Base-by-base conservation (phyloP, 164 flowering plant genomes). In the Berberis thunbergii region DNA sequence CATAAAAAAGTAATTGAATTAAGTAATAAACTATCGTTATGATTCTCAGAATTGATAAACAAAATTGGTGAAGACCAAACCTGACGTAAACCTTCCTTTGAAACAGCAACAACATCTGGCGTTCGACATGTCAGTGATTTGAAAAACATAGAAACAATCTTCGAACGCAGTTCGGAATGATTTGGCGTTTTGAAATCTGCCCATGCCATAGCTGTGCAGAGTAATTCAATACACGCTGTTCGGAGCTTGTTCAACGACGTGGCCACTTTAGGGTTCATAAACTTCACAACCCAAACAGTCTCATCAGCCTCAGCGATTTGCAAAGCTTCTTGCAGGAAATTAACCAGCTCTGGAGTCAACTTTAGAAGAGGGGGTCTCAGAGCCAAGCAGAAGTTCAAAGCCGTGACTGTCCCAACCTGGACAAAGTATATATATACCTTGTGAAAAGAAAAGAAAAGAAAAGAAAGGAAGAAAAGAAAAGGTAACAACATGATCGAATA, bases 141-240 rank as follows among this genome's bases (percentile, higher is more conserved):
- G 72, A 95, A 95, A 72, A 95, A 91, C 99, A 91, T 91, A 45
- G 99, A 88, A 74, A 91, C 89, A 49, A 95, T 83, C 80, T 95
- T 95, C 40, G 96, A 72, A 41, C 99, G 97, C 74, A 95, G 66
- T 59, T 95, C 99, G 48, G 89, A 57, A 75, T 95, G 95, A 80
- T 77, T 86, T 63, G 83, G 86, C 26, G 96, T 83, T 75, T 82
- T 89, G 61, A 95, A 95, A 74, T 95, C 99, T 59, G 94, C 79
- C 99, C 98, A 95, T 49, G 97, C 94, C 99, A 95, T 91, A 13
- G 99, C 86, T n/a, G 99, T 95, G 72, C 99, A 95, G 12, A 95
- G 85, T 65, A 95, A 79, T 79, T 91, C 99, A 79, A 95, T 95
- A 79, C 99, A 89, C 64, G 95, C 94, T 45, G 97, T 95, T 49